phyloP scores from a whole-genome alignment of 306 rosid species.

The Prunus padus region DNA sequence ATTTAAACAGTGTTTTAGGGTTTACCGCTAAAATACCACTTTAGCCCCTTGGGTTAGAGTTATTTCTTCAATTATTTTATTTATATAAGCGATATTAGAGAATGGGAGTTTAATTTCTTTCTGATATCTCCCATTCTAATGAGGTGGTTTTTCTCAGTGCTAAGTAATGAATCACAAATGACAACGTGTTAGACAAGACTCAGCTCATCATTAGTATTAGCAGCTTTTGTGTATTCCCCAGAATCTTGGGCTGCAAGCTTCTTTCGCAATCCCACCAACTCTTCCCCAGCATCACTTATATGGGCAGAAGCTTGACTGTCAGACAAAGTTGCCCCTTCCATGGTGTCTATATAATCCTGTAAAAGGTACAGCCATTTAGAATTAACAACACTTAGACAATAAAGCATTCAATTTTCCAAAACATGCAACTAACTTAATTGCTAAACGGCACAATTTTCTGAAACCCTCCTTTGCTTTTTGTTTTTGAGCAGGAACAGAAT shows the following conservation, averaged over 20 bases:
- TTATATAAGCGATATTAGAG: no score
- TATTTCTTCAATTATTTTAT: no score
- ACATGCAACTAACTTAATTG: no score
- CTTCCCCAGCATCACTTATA: constrained; percentile 83
- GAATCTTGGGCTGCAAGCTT: constrained; percentile 45
- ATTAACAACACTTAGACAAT: background rate
- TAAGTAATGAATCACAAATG: background rate
- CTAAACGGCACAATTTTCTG: no score
- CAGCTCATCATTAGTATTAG: constrained; percentile 63
- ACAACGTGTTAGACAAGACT: constrained; percentile 52
- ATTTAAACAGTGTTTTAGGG: no score
- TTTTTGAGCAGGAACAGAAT: no score
- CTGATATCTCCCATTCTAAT: background rate
- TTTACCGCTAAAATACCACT: no score
- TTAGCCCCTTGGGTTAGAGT: no score
- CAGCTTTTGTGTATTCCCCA: constrained; percentile 27
- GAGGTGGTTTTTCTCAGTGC: background rate
- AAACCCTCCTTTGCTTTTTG: no score
- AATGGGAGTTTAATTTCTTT: no score
- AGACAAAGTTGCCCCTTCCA: constrained; percentile 98
- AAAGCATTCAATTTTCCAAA: no score
- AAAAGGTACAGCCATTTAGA: background rate
- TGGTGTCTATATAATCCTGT: constrained; percentile 98
- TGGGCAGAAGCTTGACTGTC: constrained; percentile 89
- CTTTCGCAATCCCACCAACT: constrained; percentile 64